phyloP scores from a whole-genome alignment of 805 yeast genomes.

The Ogataea chonburiensis region DNA sequence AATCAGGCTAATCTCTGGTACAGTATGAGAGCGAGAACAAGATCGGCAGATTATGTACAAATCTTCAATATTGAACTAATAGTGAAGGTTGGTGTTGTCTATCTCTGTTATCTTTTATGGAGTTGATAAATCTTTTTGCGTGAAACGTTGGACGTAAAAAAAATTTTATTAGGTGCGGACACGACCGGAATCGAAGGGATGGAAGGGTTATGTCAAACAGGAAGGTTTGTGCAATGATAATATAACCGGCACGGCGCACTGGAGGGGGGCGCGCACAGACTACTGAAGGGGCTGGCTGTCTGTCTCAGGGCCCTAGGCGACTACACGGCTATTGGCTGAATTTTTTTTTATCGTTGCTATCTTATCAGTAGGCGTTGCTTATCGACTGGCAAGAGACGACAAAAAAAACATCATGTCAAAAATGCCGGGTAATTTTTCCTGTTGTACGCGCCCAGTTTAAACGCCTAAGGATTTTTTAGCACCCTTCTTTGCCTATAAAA shows the following conservation, averaged over 20 bases:
- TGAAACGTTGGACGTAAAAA: conserved; percentile 14
- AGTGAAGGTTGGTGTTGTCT: conserved; percentile 9
- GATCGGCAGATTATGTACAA: conserved; percentile 4
- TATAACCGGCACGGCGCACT: too few relatives aligned
- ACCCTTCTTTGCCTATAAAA: conserved; percentile 6
- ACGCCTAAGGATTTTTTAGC: conserved; percentile 6
- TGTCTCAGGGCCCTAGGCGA: too few relatives aligned
- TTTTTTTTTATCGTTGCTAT: too few relatives aligned
- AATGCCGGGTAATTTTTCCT: conserved; percentile 6
- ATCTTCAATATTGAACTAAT: conserved; percentile 2
- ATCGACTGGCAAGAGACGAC: conserved; percentile 2
- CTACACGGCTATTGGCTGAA: too few relatives aligned
- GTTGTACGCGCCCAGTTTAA: conserved; percentile 3
- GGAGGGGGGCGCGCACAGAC: too few relatives aligned
- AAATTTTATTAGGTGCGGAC: conserved; percentile 10
- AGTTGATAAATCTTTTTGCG: conserved; percentile 13
- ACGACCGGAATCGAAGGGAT: conserved; percentile 7
- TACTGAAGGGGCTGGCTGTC: too few relatives aligned
- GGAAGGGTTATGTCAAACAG: neutral
- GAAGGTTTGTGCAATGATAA: too few relatives aligned
- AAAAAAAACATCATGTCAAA: conserved; percentile 2
- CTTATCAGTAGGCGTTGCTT: conserved; percentile 11
- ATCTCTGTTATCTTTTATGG: conserved; percentile 14
- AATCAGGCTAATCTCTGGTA: neutral
- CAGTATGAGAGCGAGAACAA: neutral